Evolutionary conservation across 2,329 filamentous ascomycete genomes (phyloP).

Genomic region (Pseudonectria foliicola): DNA sequence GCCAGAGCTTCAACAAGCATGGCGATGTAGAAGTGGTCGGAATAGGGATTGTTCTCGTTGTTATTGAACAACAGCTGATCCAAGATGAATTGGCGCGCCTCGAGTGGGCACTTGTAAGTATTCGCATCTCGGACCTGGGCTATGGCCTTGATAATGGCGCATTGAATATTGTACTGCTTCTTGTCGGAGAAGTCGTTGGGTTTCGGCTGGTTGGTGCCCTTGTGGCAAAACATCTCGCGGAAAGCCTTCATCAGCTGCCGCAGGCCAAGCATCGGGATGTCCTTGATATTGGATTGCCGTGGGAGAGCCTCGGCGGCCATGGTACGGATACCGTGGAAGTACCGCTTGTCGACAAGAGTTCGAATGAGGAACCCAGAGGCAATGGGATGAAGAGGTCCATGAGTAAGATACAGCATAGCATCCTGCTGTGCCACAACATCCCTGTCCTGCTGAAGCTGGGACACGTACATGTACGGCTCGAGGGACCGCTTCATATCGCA

Average conservation of each 20-base stretch:
- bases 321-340: constrained; percentile 86
- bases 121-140: constrained; percentile 67
- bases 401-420: constrained; percentile 67
- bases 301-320: constrained; percentile 76
- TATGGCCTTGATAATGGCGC: constrained; percentile 74
- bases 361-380: constrained; percentile 84
- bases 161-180: constrained; percentile 75
- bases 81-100: constrained; percentile 76
- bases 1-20: constrained; percentile 62
- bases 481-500: constrained; percentile 75
- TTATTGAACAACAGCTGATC: constrained; percentile 92
- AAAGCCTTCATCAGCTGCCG: constrained; percentile 82
- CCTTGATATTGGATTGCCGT: constrained; percentile 62
- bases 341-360: constrained; percentile 83
- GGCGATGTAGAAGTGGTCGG: constrained; percentile 84
- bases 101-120: constrained; percentile 65
- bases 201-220: constrained; percentile 67
- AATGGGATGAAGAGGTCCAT: constrained; percentile 64
- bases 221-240: constrained; percentile 79
- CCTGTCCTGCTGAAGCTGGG: constrained; percentile 91
- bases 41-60: constrained; percentile 82
- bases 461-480: constrained; percentile 95
- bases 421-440: constrained; percentile 86
- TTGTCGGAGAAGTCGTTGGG: constrained; percentile 91
- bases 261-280: constrained; percentile 67